Evolutionary conservation across 2,329 filamentous ascomycete species (phyloP).

Genomic region (Fusarium sp.): DNA sequence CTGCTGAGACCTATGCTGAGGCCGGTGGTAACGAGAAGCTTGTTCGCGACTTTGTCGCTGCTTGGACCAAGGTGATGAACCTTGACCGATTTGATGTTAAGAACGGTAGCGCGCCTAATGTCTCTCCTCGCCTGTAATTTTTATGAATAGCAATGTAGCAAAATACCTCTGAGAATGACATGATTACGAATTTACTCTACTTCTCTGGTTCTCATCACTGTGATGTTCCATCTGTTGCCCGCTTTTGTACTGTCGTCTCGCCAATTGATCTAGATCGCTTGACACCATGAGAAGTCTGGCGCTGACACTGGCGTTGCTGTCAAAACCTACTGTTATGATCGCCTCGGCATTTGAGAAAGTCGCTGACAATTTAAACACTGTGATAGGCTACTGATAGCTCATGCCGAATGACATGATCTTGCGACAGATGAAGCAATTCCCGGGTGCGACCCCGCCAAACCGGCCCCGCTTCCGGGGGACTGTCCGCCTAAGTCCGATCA

Average conservation of each 20-base stretch:
- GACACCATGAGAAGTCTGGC: neutral
- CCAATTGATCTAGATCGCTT: neutral
- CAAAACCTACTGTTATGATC: neutral
- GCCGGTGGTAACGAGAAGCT: slow-evolving; percentile 72
- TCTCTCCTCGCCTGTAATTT: slow-evolving; percentile 41
- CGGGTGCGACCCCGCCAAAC: neutral
- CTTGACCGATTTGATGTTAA: slow-evolving; percentile 74
- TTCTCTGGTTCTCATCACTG: neutral
- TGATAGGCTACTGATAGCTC: neutral
- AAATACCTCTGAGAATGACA: slow-evolving; percentile 42
- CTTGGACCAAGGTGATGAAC: slow-evolving; percentile 82
- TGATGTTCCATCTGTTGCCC: neutral
- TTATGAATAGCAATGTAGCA: slow-evolving; percentile 39
- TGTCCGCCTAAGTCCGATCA: slow-evolving; percentile 6
- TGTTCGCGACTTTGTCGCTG: slow-evolving; percentile 76
- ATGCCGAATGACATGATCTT: neutral
- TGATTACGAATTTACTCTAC: slow-evolving; percentile 20
- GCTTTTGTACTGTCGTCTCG: neutral
- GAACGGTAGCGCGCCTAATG: slow-evolving; percentile 12
- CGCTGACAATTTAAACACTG: neutral
- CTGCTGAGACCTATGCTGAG: slow-evolving; percentile 76
- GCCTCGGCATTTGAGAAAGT: too few relatives aligned
- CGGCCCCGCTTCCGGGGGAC: slow-evolving; percentile 2
- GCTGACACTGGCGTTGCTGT: neutral
- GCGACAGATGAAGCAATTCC: neutral